Base-by-base conservation (phyloP, 179 eudicot genomes). In the Drosera spatulata region DNA sequence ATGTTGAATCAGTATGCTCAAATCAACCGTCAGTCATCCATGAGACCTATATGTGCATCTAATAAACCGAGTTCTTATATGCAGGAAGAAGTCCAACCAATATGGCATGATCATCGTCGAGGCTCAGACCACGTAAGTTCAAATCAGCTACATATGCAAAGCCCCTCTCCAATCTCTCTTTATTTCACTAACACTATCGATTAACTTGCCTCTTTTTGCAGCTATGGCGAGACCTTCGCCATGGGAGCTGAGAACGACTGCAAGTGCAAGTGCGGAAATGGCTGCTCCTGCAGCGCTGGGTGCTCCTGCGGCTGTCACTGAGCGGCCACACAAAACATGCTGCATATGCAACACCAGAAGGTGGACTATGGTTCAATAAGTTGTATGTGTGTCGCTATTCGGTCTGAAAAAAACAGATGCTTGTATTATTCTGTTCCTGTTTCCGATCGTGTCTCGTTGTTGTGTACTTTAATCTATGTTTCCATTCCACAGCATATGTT, bases 261-360 rank as follows among this genome's bases (percentile, higher is more conserved):
- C 53, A 72, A 72, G 64, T 85, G 91, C 83, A 73, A 73, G 73
- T 85, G 91, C 63, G 78, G 85, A 39, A 3, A 70, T 39, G 61
- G 69, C 77, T 85, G 91, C 62, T 42, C 80, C 53, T 85, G 33
- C 33, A 22, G 91, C 71, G 60, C 45, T 49, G 56, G 54, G 77
- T 85, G 91, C 78, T 53, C 75, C 3, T 84, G 91, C 41, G 81
- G 81, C 45, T 41, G 58, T 55, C 79, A 84, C 55, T 84, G 63
- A 83, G 60, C 70, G 22, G 7, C 10, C 7, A 6, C 49, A 45
- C 7, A 45, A 1, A 6, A 6, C 10, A 45, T 45, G 49, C 49
- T 45, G 49, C 7, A 6, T 6, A 6, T 45, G 49, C 1, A 22
- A 22, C 33, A 22, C 33, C 33, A 22, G 33, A 22, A 22, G 33